These are phyloP conservation scores for Phytophthora uliginosa DNA, from an alignment of 352 stramenopile species.

Conservation along the genomic window DNA sequence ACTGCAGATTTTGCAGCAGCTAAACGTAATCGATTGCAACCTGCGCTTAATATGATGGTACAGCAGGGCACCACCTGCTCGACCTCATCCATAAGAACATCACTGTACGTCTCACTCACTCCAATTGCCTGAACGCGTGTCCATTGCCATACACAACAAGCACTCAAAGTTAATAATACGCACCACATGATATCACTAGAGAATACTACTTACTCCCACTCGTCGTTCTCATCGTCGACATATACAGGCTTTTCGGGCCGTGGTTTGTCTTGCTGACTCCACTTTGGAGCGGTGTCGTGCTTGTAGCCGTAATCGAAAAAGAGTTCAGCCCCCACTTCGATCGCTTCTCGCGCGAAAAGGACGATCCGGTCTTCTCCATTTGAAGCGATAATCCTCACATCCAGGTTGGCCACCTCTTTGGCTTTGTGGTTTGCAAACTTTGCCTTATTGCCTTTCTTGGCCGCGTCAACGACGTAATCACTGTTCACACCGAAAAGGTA, in stretches of 20 bases:
- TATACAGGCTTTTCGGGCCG: constrained; percentile 25
- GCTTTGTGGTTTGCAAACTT: constrained; percentile 92
- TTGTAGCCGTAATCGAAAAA: constrained; percentile 89
- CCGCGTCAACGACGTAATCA: constrained; percentile 94
- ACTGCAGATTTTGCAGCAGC: neutral
- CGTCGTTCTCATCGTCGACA: constrained; percentile 46
- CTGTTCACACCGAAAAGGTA: constrained; percentile 96
- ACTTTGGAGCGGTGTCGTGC: constrained; percentile 66
- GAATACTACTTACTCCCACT: constrained; percentile 40
- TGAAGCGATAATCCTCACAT: constrained; percentile 85
- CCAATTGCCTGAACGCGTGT: neutral
- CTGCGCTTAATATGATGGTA: neutral
- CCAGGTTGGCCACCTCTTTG: constrained; percentile 74
- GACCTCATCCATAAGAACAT: neutral
- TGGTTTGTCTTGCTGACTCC: constrained; percentile 52
- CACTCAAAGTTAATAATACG: neutral
- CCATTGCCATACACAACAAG: neutral
- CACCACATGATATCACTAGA: neutral
- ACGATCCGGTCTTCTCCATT: constrained; percentile 94
- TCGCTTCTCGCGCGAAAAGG: constrained; percentile 91
- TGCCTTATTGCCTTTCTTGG: constrained; percentile 95
- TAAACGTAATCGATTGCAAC: neutral
- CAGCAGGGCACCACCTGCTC: neutral
- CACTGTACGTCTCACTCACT: constrained; percentile 1
- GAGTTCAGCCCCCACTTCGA: constrained; percentile 84